Evolutionary conservation across 1,284 basidiomycete species (phyloP).

Genomic region (Moesziomyces sp.): DNA sequence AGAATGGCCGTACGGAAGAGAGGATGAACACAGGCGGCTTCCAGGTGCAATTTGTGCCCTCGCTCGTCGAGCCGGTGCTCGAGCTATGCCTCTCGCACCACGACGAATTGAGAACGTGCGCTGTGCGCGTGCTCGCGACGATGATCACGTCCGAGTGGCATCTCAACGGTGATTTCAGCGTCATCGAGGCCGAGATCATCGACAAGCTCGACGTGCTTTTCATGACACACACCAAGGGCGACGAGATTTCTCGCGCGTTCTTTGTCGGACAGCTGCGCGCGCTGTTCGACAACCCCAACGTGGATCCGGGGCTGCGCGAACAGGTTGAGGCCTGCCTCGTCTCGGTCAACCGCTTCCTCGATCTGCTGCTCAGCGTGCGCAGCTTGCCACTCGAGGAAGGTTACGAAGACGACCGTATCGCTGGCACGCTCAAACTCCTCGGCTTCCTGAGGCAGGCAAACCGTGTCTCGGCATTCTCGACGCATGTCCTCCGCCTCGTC

Average conservation of each 20-base stretch:
- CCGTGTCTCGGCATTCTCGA: conserved; percentile 60
- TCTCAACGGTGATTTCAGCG: conserved; percentile 62
- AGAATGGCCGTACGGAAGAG: conserved; percentile 27
- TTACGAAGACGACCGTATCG: conserved; percentile 83
- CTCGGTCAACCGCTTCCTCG: conserved; percentile 91
- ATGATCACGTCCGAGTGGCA: conserved; percentile 89
- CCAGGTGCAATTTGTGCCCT: conserved; percentile 71
- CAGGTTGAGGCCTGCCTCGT: conserved; percentile 85
- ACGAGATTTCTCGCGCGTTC: conserved; percentile 88
- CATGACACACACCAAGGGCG: conserved; percentile 87
- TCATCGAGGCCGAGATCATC: conserved; percentile 90
- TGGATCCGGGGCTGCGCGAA: conserved; percentile 81
- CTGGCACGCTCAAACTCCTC: conserved; percentile 80
- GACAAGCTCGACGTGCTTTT: conserved; percentile 90
- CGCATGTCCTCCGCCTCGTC: conserved; percentile 62
- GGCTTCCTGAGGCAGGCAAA: conserved; percentile 64
- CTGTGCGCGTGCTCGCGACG: conserved; percentile 86
- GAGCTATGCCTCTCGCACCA: conserved; percentile 94
- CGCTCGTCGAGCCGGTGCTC: conserved; percentile 89
- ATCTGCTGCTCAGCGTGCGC: conserved; percentile 89
- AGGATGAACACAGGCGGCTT: conserved; percentile 62
- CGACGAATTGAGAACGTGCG: conserved; percentile 87
- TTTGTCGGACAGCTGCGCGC: conserved; percentile 91
- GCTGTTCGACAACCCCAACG: conserved; percentile 83
- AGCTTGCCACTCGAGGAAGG: conserved; percentile 72